These are phyloP conservation scores for Murraya paniculata DNA, from an alignment of 345 rosid species.

Conservation along the genomic window DNA sequence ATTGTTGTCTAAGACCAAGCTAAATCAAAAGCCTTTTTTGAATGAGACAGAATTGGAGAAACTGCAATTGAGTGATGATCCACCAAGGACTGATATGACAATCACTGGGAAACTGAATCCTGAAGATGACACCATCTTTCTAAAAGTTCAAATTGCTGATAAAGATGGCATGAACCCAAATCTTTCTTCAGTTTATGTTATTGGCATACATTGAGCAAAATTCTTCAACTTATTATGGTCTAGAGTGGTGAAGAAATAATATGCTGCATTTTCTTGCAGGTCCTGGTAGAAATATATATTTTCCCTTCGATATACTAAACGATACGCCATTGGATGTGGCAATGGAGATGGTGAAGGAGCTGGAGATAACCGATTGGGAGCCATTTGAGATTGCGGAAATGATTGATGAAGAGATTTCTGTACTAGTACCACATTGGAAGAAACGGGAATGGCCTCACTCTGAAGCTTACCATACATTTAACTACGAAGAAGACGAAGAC, in stretches of 20 bases:
- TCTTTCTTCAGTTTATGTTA: not conserved
- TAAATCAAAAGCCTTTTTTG: constrained; percentile 50
- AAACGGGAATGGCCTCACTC: constrained; percentile 15
- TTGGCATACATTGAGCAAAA: not conserved
- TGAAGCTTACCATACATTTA: constrained; percentile 23
- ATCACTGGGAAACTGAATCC: constrained; percentile 65
- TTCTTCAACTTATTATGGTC: not conserved
- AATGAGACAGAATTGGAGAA: constrained; percentile 49
- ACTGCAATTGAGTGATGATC: constrained; percentile 46
- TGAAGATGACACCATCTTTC: constrained; percentile 66
- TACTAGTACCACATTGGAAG: constrained; percentile 51
- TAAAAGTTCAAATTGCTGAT: constrained; percentile 56
- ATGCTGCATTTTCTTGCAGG: constrained; percentile 36
- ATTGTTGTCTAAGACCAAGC: constrained; percentile 22
- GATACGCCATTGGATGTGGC: constrained; percentile 76
- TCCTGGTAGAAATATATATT: constrained; percentile 43
- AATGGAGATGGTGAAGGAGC: constrained; percentile 76
- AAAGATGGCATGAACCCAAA: constrained; percentile 42
- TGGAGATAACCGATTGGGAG: constrained; percentile 68
- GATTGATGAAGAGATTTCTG: constrained; percentile 64
- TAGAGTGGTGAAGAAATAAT: not conserved
- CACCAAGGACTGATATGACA: constrained; percentile 49
- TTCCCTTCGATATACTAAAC: constrained; percentile 59
- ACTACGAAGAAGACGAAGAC: constrained; percentile 43
- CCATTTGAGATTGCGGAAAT: constrained; percentile 65